These are phyloP conservation scores for Mucuna pruriens DNA, from an alignment of 306 rosid genomes.

Conservation along the genomic window DNA sequence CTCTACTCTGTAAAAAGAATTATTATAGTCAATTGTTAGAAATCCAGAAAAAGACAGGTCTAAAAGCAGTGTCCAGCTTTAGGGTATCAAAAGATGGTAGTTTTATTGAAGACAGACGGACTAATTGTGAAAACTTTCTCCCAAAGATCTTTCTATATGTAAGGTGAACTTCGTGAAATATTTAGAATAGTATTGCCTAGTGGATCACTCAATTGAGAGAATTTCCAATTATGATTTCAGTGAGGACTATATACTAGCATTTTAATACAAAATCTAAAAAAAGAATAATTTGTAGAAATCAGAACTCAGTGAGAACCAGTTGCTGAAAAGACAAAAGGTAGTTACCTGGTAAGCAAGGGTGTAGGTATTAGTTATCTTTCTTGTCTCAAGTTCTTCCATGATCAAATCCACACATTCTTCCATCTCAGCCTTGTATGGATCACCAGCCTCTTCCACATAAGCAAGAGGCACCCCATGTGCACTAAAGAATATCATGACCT, in stretches of 20 bases:
- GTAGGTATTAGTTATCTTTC: slow-evolving; percentile 63
- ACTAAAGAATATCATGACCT: slow-evolving; percentile 84
- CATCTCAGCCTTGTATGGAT: slow-evolving; percentile 95
- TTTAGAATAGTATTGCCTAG: not conserved
- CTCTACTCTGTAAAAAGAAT: slow-evolving; percentile 73
- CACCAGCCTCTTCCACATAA: slow-evolving; percentile 93
- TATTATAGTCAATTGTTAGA: slow-evolving; percentile 20
- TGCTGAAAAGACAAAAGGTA: not conserved
- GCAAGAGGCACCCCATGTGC: slow-evolving; percentile 95
- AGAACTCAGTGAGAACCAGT: not conserved
- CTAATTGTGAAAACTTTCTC: not conserved
- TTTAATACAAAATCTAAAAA: not conserved
- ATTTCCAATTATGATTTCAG: not conserved
- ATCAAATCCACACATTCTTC: slow-evolving; percentile 89
- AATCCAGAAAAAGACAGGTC: slow-evolving; percentile 6
- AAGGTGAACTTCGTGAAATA: not conserved
- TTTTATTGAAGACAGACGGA: not conserved
- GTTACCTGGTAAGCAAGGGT: slow-evolving; percentile 89
- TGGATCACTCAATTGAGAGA: not conserved
- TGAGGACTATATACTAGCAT: not conserved
- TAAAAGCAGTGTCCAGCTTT: not conserved
- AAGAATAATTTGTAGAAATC: not conserved
- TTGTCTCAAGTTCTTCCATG: slow-evolving; percentile 81
- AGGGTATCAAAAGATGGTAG: not conserved
- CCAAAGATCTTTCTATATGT: not conserved